Evolutionary conservation across 2,329 filamentous ascomycete genomes (phyloP).

Genomic region (Aspergillus transmontanensis): DNA sequence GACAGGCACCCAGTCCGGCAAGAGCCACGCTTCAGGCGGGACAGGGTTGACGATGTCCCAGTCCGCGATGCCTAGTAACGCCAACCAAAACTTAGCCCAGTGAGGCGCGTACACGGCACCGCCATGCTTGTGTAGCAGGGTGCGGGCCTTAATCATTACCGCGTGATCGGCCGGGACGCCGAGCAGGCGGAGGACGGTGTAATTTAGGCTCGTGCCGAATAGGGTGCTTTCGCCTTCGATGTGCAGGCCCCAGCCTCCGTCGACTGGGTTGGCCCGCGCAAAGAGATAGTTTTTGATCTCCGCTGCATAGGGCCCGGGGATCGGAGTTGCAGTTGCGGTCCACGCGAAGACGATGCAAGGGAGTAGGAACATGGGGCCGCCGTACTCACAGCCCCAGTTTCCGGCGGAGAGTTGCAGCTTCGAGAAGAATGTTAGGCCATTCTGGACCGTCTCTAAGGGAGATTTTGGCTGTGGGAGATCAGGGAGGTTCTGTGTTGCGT

Average conservation of each 20-base stretch:
- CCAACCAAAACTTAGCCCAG: conserved; percentile 18
- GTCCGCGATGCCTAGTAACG: conserved; percentile 8
- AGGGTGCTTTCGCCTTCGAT: background rate
- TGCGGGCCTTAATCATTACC: background rate
- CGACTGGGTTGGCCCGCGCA: background rate
- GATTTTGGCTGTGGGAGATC: background rate
- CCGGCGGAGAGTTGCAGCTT: background rate
- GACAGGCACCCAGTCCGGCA: conserved; percentile 11
- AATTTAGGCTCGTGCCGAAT: conserved; percentile 9
- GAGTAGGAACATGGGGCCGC: conserved; percentile 5
- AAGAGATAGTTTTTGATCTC: conserved; percentile 6
- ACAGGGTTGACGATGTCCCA: conserved; percentile 11
- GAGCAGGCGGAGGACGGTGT: conserved; percentile 10
- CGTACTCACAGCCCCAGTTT: conserved; percentile 6
- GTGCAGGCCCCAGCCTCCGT: conserved; percentile 12
- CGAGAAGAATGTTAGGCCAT: background rate
- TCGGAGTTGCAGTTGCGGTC: conserved; percentile 2
- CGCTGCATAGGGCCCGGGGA: background rate
- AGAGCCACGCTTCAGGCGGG: conserved; percentile 10
- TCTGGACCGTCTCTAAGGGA: background rate
- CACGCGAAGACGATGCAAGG: conserved; percentile 5
- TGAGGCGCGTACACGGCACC: background rate
- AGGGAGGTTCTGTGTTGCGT: background rate
- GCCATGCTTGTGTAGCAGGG: background rate
- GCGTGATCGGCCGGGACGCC: conserved; percentile 3